Evolutionary conservation across 345 rosid genomes (phyloP), one percentile per base, ranked within the genome.

Genomic region (Boechera retrofracta): DNA sequence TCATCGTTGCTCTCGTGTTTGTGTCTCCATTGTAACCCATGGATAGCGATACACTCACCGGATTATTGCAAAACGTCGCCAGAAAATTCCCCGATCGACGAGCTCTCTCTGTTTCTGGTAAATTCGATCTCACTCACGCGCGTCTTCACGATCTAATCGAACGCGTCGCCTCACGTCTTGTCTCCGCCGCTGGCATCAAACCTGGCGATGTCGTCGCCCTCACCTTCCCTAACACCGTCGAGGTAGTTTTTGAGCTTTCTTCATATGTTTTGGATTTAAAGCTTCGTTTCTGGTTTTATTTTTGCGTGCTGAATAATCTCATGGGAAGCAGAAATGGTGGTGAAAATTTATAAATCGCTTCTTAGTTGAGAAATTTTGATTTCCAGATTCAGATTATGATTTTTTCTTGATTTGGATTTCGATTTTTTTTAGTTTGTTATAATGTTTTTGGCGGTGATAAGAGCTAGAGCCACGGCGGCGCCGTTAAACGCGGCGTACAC

Each of bases 401-500:
- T 39, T 9, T 24, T 33, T 15, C 45, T 21, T 28, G 29, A 28
- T 24, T n/a, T 63, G 16, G 26, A 39, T 39, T 39, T 39, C 38
- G 38, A 2, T 66, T 41, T 41, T 39, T 47, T 26, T 64, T 84
- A 94, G 98, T 87, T 81, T 72, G 97, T 94, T 58, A 70, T 85
- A 7, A 69, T 78, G 86, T 81, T 85, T 62, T 26, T 82, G 76
- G 88, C 86, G 73, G 83, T 85, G 58, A 71, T 83, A 33, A 79
- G 86, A 56, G 86, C 86, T 4, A 73, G 88, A 10, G 94, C 87
- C 60, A 87, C 88, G 44, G 94, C 90, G 55, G 89, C 91, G 62
- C 94, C 94, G 13, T 83, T 89, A 11, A 89, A 89, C 71, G 69
- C 85, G 0, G 91, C 94, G 1, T 89, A 89, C 82, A 89, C 94